Evolutionary conservation across 257 asterid species (phyloP).

Genomic region (Marsdenia floribunda): DNA sequence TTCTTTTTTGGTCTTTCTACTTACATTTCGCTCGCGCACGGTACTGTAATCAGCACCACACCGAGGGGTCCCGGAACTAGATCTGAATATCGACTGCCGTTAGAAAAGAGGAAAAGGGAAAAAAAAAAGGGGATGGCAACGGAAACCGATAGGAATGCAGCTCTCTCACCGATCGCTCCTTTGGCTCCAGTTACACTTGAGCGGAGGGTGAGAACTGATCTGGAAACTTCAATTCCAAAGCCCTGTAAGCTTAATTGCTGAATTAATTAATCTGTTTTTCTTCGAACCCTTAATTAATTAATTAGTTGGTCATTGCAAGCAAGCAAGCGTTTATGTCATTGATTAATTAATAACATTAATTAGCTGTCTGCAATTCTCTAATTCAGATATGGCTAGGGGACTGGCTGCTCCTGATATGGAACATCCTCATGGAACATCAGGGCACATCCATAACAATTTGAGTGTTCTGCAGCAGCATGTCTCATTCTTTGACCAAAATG

Average conservation of each 20-base stretch:
- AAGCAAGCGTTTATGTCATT: no score
- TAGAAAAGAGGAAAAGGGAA: no score
- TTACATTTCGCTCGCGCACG: no score
- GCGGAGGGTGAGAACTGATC: conserved; percentile 54
- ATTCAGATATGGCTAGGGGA: conserved; percentile 35
- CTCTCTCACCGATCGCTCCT: conserved; percentile 61
- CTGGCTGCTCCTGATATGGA: conserved; percentile 61
- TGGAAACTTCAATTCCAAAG: conserved; percentile 67
- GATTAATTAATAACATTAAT: no score
- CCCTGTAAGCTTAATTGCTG: conserved; percentile 48
- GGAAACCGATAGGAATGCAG: conserved; percentile 39
- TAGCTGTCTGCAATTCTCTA: not conserved
- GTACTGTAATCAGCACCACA: no score
- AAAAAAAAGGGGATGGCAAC: conserved; percentile 7
- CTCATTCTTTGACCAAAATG: conserved; percentile 69
- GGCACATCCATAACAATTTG: conserved; percentile 45
- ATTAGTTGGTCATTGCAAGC: no score
- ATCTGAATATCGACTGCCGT: not conserved
- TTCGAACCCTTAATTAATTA: no score
- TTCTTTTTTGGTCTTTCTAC: no score
- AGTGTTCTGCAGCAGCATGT: conserved; percentile 81
- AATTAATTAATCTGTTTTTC: not conserved
- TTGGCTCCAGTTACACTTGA: conserved; percentile 70
- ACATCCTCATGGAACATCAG: conserved; percentile 70
- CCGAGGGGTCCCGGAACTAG: no score